These are phyloP conservation scores for Camellia sinensis DNA, from an alignment of 148 eudicot species.

Conservation along the genomic window DNA sequence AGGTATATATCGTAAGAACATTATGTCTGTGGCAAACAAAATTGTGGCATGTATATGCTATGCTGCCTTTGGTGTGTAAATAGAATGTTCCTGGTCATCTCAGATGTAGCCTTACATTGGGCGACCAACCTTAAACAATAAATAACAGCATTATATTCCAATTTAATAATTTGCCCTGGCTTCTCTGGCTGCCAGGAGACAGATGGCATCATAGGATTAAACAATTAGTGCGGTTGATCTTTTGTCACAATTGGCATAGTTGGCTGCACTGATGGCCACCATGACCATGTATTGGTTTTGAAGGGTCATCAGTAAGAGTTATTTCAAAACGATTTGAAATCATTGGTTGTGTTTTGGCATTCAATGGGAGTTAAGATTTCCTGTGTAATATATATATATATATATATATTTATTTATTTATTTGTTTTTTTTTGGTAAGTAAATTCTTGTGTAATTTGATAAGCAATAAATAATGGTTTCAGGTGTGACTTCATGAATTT, in stretches of 20 bases:
- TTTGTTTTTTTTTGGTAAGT: neutral
- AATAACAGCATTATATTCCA: neutral
- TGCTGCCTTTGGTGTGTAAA: neutral
- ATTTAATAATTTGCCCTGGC: neutral
- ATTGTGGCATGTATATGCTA: neutral
- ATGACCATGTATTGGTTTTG: neutral
- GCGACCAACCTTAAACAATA: neutral
- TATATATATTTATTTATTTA: too few relatives aligned
- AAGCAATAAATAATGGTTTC: constrained; percentile 24
- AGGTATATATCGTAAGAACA: neutral
- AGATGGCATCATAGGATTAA: neutral
- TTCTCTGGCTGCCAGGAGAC: neutral
- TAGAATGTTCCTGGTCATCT: neutral
- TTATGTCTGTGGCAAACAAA: neutral
- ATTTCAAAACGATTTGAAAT: neutral
- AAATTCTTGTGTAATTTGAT: constrained; percentile 10
- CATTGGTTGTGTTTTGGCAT: constrained; percentile 1
- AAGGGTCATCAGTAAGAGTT: neutral
- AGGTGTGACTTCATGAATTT: constrained; percentile 99
- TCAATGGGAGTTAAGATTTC: neutral
- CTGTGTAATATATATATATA: neutral
- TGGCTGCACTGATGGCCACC: constrained; percentile 1
- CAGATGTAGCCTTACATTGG: neutral
- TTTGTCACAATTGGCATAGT: neutral
- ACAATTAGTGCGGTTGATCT: neutral